Evolutionary conservation across 2,329 filamentous ascomycete species (phyloP).

Genomic region (Moelleriella libera): DNA sequence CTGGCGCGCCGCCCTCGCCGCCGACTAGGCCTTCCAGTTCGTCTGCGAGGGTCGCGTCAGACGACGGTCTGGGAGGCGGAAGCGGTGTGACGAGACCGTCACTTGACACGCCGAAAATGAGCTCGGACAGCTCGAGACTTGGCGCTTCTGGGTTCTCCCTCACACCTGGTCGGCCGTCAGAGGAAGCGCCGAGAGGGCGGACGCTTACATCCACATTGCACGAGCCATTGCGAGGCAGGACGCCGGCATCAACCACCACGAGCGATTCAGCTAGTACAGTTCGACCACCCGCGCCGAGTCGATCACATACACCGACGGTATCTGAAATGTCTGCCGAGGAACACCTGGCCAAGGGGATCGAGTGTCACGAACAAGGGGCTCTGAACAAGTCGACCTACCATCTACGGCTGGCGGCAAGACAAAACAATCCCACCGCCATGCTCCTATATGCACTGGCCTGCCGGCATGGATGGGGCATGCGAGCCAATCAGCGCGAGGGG

Average conservation of each 20-base stretch:
- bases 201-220: conserved; percentile 21
- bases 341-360: conserved; percentile 79
- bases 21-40: conserved; percentile 47
- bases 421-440: conserved; percentile 86
- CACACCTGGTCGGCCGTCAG: conserved; percentile 29
- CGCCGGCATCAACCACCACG: conserved; percentile 32
- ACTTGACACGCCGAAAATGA: conserved; percentile 34
- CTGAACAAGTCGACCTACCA: conserved; percentile 94
- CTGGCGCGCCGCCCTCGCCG: conserved; percentile 43
- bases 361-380: conserved; percentile 75
- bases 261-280: conserved; percentile 42
- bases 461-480: conserved; percentile 95
- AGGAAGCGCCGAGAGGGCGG: conserved; percentile 34
- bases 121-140: conserved; percentile 26
- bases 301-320: conserved; percentile 37
- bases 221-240: conserved; percentile 25
- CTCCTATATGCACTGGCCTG: conserved; percentile 89
- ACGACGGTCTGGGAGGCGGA: conserved; percentile 18
- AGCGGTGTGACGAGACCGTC: conserved; percentile 28
- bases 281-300: conserved; percentile 21
- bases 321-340: conserved; percentile 71
- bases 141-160: conserved; percentile 26
- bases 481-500: conserved; percentile 77
- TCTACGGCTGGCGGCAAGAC: conserved; percentile 72
- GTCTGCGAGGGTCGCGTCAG: conserved; percentile 22